Evolutionary conservation across 2,329 filamentous ascomycete species (phyloP), one percentile per base, ranked within the genome.

Genomic region (Elsinoe ampelina): DNA sequence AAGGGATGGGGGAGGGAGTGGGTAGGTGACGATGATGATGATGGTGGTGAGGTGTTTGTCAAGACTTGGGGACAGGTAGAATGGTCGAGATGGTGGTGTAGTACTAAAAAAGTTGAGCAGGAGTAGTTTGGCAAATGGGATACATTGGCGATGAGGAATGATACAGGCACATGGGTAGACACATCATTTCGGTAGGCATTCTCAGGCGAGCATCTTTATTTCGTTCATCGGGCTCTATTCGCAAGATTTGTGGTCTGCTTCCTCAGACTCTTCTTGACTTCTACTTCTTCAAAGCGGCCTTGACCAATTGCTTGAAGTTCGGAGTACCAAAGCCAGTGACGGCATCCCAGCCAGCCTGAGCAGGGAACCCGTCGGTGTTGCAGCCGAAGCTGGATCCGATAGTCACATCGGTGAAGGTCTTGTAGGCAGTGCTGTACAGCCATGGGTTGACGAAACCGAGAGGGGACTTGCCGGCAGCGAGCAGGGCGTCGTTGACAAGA

Each of bases 401-500:
- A 30, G 60, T 71, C 63, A 65, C 72, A 59, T 81, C 79, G 1
- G 70, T 79, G 15, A 81, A 70, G 0, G 71, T 77, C 60, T 70
- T 65, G 58, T 71, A 72, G 3, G 74, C 75, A 51, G 65, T 64
- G 50, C 35, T 54, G 63, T 82, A 83, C 2, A 82, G 63, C 77
- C 78, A 81, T 0, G 80, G 80, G 61, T 83, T 82, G 38, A 83
- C 58, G 69, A 79, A 82, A 0, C 80, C 80, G 47, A 82, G 66
- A 0, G 72, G 67, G 0, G 73, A 65, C 64, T 77, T 75, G 4
- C 76, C 76, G 1, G 66, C 68, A 0, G 73, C 69, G 22, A 83
- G 66, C 35, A 81, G 71, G 1, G 78, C 80, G 62, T 84, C 81
- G 61, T 86, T 85, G 59, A 85, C 71, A 2, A 85, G 73, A 1